Evolutionary conservation across 2,329 filamentous ascomycete species (phyloP).

Genomic region (Uncinocarpus reesii): DNA sequence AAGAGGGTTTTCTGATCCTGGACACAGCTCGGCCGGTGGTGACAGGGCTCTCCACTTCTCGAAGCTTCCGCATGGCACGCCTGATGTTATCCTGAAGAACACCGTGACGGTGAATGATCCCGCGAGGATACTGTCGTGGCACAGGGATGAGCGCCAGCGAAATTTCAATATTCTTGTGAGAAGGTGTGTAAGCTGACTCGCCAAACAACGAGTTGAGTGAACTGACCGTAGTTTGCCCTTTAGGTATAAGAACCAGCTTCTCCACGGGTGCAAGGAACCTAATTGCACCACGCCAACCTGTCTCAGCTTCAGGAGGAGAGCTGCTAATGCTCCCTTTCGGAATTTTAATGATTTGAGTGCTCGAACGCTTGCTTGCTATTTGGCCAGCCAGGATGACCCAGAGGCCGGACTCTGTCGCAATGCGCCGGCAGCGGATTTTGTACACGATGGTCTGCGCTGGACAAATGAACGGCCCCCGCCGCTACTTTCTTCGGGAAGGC

Average conservation of each 20-base stretch:
- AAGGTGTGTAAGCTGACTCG: conserved; percentile 39
- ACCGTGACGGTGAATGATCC: conserved; percentile 33
- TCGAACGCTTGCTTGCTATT: conserved; percentile 65
- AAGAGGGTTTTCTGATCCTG: conserved; percentile 25
- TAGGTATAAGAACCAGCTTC: conserved; percentile 72
- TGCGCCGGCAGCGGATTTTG: conserved; percentile 19
- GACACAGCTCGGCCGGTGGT: conserved; percentile 20
- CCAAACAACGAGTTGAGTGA: background rate
- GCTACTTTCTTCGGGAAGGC: background rate
- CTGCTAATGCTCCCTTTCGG: conserved; percentile 59
- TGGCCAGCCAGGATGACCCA: conserved; percentile 70
- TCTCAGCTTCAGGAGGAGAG: conserved; percentile 63
- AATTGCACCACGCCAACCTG: conserved; percentile 67
- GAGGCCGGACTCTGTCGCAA: conserved; percentile 57
- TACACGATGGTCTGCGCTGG: background rate
- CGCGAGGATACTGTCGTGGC: conserved; percentile 29
- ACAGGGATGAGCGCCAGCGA: conserved; percentile 33
- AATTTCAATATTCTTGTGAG: conserved; percentile 54
- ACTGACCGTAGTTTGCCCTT: conserved; percentile 8
- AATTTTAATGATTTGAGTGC: conserved; percentile 74
- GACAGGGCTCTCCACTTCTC: conserved; percentile 27
- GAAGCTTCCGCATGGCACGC: conserved; percentile 34
- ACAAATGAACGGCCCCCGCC: background rate
- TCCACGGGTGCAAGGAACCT: conserved; percentile 62
- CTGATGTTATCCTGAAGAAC: conserved; percentile 31